These are phyloP conservation scores for Litchi chinensis DNA, from an alignment of 345 rosid genomes.

Conservation along the genomic window DNA sequence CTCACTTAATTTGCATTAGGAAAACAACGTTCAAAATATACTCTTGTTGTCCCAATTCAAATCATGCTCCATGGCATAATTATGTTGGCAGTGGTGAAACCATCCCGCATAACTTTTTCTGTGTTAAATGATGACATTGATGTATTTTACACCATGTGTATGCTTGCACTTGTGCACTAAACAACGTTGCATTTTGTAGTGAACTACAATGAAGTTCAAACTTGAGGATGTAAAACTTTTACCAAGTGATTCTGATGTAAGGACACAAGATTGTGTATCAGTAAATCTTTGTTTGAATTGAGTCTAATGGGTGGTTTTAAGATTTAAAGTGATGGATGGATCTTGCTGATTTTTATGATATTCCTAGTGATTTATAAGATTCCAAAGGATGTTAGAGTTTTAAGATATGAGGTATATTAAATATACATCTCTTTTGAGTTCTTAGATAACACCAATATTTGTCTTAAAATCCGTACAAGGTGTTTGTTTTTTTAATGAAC, in stretches of 20 bases:
- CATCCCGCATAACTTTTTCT: too few species aligned
- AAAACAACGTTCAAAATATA: too few species aligned
- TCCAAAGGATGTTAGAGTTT: background rate
- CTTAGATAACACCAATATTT: background rate
- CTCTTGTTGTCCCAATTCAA: too few species aligned
- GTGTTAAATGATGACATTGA: background rate
- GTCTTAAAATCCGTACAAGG: background rate
- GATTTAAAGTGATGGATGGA: background rate
- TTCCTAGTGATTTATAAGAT: slow-evolving; percentile 3
- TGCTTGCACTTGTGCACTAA: background rate
- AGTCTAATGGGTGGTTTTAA: background rate
- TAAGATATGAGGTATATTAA: background rate
- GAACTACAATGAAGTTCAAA: background rate
- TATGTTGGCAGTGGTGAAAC: too few species aligned
- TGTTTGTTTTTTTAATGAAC: background rate
- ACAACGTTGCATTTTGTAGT: background rate
- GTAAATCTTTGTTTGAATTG: background rate
- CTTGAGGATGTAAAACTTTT: background rate
- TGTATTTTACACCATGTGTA: background rate
- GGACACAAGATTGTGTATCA: background rate
- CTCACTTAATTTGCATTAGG: too few species aligned
- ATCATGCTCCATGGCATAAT: too few species aligned
- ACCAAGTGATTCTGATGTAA: background rate
- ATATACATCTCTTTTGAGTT: background rate
- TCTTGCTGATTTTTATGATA: background rate